Conservation (phyloP, 768 basidiomycete species). For the Hygrocybe coccinea region DNA sequence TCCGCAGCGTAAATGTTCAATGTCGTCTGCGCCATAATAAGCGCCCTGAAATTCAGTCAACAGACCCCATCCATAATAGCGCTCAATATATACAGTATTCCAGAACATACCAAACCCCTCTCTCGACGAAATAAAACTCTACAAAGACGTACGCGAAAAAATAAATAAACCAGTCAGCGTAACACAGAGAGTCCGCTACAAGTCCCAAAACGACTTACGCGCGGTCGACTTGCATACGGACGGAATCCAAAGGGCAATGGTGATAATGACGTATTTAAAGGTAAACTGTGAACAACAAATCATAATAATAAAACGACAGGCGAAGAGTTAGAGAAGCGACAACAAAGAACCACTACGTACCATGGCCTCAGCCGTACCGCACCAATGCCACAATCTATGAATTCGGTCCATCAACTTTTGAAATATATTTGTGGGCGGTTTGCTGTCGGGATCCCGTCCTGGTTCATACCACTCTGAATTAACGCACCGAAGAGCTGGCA, state of each 20-base stretch:
- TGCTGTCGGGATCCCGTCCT: constrained; percentile 42
- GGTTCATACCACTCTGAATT: neutral
- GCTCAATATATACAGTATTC: neutral
- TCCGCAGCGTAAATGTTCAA: constrained; percentile 54
- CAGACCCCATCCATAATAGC: neutral
- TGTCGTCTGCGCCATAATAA: constrained; percentile 59
- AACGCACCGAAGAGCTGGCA: neutral
- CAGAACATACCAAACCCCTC: constrained; percentile 42
- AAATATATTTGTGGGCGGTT: constrained; percentile 34
- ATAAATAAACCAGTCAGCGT: neutral
- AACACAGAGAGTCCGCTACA: too few species aligned
- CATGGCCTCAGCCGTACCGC: constrained; percentile 39
- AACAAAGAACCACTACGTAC: constrained; percentile 23
- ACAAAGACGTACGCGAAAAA: neutral
- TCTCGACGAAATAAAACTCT: constrained; percentile 42
- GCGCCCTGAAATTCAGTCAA: constrained; percentile 35
- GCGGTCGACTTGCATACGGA: constrained; percentile 39
- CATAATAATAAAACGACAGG: neutral
- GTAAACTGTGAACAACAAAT: constrained; percentile 38
- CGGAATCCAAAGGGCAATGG: constrained; percentile 50
- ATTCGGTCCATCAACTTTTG: constrained; percentile 38
- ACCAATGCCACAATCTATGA: constrained; percentile 41
- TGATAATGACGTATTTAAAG: constrained; percentile 45
- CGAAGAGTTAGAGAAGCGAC: neutral
- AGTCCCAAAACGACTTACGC: constrained; percentile 29